Base-by-base conservation (phyloP, 495 filamentous ascomycete genomes). In the Penicillium riverlandense region DNA sequence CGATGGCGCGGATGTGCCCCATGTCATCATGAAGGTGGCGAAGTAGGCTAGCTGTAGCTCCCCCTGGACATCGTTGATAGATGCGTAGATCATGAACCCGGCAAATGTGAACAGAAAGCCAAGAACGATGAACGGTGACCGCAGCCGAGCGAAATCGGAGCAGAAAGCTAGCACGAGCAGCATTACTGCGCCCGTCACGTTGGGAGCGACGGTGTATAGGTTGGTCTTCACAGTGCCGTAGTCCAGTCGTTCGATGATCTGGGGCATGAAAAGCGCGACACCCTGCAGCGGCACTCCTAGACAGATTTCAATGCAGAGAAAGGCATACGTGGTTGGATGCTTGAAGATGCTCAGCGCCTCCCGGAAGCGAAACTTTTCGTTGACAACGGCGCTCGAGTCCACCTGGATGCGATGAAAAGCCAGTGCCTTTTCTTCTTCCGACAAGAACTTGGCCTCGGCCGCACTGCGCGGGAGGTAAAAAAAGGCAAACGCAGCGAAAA, bases 1-100 rank as follows among this genome's bases (percentile, higher is more conserved):
- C 1, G 71, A 76, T 1, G 75, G 75, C 1, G 74, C 73, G 1
- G 67, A 72, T 2, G 75, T 77, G 11, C 74, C 74, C 84, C 85
- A 89, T 11, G 79, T 83, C 84, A 90, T 88, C 83, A 89, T 87
- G 58, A 89, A 90, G 14, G 72, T 78, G 9, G 84, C 83, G 43
- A 85, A 89, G 45, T 90, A 90, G 3, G 84, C 85, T 2, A 88
- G 70, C 28, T 78, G 70, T 9, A 80, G 61, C 30, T 82, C 60
- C 1, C 57, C 45, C 44, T 76, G 47, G 11, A 85, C 81, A 52
- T 88, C 77, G 12, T 52, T 48, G 44, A 88, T 84, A 29, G 76
- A 68, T 0, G 81, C 81, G 48, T 82, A 88, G 55, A 90, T 84
- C 54, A 88, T 75, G 62, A 90, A 85, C 5, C 86, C 86, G 38